Evolutionary conservation across 768 basidiomycete species (phyloP), one percentile per base, ranked within the genome.

Genomic region (Tricholoma saponaceum): DNA sequence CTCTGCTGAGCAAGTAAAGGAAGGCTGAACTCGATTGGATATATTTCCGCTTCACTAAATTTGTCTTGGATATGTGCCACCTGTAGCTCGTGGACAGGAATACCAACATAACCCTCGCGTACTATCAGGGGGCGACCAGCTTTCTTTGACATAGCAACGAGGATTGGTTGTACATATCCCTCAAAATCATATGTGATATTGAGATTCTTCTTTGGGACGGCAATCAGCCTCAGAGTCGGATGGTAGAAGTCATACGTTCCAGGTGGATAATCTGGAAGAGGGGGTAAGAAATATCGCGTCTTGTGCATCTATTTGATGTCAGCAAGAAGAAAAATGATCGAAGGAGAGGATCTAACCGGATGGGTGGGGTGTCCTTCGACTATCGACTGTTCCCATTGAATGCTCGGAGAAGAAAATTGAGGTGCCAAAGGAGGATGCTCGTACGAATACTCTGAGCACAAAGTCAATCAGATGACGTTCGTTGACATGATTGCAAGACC

Each of bases 321-420:
- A 54, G 41, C 22, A 23, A 50, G 28, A 37, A 13, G 13, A 35
- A 14, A 26, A 28, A 26, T 22, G 32, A 10, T 12, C 22, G 14
- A 22, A 1, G 10, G 26, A 18, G n/a, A 20, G 39, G 22, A 13
- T 61, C 73, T 58, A 60, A 83, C 83, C 14, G 83, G 82, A 66
- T 85, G 83, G 0, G 79, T 83, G 3, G 82, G 82, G 63, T 85
- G 83, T 0, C 83, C 82, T 65, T 84, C 82, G 18, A 83, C 79
- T 26, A 84, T 82, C 1, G 82, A 83, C 62, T 83, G 81, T 58
- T 85, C 82, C 83, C 83, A 85, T 33, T 73, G 77, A 12, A 85
- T 78, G 55, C 82, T 83, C 0, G 79, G 65, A 22, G 78, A 80
- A 4, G 66, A 57, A 39, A 83, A 78, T 5, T 70, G 63, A 0